Base-by-base conservation (phyloP, 2,329 filamentous ascomycete species). In the Thelonectria rubi region DNA sequence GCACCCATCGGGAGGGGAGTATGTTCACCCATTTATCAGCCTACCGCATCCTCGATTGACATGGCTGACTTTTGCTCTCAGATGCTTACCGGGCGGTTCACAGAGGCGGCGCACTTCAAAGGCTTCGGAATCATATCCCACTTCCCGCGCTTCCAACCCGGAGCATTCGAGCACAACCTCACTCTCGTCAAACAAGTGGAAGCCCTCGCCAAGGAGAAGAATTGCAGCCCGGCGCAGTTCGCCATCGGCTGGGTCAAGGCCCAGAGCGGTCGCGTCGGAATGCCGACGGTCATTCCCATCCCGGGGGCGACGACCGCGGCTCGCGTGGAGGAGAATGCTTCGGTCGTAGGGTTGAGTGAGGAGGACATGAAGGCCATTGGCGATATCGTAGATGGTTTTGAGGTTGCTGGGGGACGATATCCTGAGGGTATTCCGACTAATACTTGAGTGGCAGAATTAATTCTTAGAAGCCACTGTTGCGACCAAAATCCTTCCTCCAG, bases 1-100 rank as follows among this genome's bases (percentile, higher is more conserved):
- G 89, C 88, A 46, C 91, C 91, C 1, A 79, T 93, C 0, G 88
- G 90, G 3, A 79, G 85, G 21, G 83, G 83, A 1, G 78, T 80
- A 73, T 68, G 77, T 73, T 17, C 42, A 51, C 15, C 26, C 30
- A 18, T 18, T 32, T 11, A n/a, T 7, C 8, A 24, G 4, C 24
- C 24, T 18, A 34, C 9, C n/a, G 21, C 5, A 9, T 5, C 10
- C 3, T 43, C 21, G 1, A 3, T 10, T 18, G 4, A 4, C 9
- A 3, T 12, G 26, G 21, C 66, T 72, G 51, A 71, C 46, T 20
- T 15, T 14, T 4, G 14, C 8, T 15, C 10, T 6, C 32, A 76
- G 74, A 66, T 76, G 39, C 73, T 77, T 21, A 66, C 72, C 3
- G 73, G 75, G 2, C 63, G 59, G 14, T 71, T 75, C 61, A 70